phyloP scores from a whole-genome alignment of 2,329 filamentous ascomycete species.

The Trichoderma atrobrunneum region DNA sequence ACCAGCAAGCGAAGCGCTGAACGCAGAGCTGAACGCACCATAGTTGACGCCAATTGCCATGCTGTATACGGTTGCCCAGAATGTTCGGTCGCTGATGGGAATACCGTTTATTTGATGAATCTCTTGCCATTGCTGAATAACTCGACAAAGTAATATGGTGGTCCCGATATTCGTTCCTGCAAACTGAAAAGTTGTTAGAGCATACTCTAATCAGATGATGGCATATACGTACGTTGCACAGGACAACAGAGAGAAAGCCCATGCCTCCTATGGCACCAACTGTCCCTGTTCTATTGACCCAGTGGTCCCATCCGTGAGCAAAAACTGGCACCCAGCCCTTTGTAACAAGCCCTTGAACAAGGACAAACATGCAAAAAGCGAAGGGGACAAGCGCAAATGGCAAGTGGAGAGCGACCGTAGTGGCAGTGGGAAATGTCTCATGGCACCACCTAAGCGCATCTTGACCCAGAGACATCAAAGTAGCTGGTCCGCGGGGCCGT shows the following conservation, averaged over 20 bases:
- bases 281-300: constrained; percentile 67
- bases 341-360: constrained; percentile 69
- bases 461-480: constrained; percentile 49
- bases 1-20: constrained; percentile 69
- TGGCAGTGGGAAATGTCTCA: constrained; percentile 68
- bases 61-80: constrained; percentile 71
- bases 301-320: constrained; percentile 70
- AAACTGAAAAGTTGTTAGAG: constrained; percentile 48
- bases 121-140: constrained; percentile 65
- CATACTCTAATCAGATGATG: neutral
- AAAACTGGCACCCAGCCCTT: constrained; percentile 75
- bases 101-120: constrained; percentile 50
- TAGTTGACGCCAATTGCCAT: constrained; percentile 76
- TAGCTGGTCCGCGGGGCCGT: constrained; percentile 33
- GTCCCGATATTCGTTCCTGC: constrained; percentile 76
- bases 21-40: constrained; percentile 69
- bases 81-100: constrained; percentile 60
- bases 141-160: constrained; percentile 67
- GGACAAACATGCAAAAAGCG: constrained; percentile 70
- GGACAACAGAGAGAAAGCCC: constrained; percentile 67
- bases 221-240: constrained; percentile 63
- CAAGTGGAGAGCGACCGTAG: constrained; percentile 62
- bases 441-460: constrained; percentile 57
- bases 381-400: constrained; percentile 69
- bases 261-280: constrained; percentile 68